phyloP scores from a whole-genome alignment of 2,329 filamentous ascomycete species.

The Xylariaceae sp. region DNA sequence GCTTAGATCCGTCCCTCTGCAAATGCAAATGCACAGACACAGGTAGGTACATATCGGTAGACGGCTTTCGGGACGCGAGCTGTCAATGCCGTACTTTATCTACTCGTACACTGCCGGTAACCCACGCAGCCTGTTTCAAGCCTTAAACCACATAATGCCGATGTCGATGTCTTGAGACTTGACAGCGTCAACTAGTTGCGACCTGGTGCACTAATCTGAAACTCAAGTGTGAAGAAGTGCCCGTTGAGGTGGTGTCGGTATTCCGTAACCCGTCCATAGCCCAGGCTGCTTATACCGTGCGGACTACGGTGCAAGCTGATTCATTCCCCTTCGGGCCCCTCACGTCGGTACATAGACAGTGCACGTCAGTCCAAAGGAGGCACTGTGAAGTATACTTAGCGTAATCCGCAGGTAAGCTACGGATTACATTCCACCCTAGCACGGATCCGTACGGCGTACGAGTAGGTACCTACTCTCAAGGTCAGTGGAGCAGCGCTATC shows the following conservation, averaged over 20 bases:
- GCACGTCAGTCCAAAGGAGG: not conserved
- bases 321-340: constrained; percentile 3
- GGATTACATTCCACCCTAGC: not conserved
- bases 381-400: constrained; percentile 4
- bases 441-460: not conserved
- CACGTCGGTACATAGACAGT: constrained; percentile 6
- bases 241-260: too few species aligned
- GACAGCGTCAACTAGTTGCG: not conserved
- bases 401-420: not conserved
- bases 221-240: not conserved
- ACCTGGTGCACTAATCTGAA: not conserved
- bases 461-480: too few species aligned
- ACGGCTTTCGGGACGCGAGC: not conserved
- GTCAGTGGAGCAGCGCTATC: too few species aligned
- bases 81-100: not conserved
- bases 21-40: too few species aligned
- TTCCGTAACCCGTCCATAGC: not conserved
- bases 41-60: too few species aligned
- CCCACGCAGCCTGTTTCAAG: not conserved
- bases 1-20: too few species aligned
- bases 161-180: not conserved
- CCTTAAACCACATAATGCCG: not conserved
- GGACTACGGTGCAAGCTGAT: not conserved
- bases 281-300: too few species aligned
- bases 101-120: not conserved